These are phyloP conservation scores for Phylloporus sp. DNA, from an alignment of 768 basidiomycete genomes.

Conservation along the genomic window DNA sequence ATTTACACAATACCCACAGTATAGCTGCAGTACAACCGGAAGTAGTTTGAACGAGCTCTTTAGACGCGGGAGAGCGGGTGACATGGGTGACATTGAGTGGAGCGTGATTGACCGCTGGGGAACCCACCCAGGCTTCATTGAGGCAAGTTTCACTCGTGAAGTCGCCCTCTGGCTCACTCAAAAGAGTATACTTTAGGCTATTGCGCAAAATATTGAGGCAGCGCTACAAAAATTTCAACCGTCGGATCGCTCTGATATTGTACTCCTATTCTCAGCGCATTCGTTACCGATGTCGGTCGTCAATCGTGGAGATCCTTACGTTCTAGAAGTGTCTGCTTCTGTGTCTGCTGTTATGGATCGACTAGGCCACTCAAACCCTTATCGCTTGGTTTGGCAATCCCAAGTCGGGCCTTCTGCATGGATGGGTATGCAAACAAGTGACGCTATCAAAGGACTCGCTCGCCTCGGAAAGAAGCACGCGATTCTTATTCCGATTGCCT, in stretches of 20 bases:
- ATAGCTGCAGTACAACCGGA: conserved; percentile 96
- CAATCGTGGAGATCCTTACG: conserved; percentile 97
- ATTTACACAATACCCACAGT: conserved; percentile 98
- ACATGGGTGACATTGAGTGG: conserved; percentile 77
- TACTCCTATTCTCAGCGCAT: conserved; percentile 94
- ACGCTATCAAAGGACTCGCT: conserved; percentile 84
- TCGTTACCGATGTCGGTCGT: conserved; percentile 98
- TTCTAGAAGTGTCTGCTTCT: conserved; percentile 91
- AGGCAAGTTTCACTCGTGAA: conserved; percentile 51
- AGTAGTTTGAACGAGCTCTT: conserved; percentile 95
- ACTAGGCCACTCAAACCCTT: conserved; percentile 76
- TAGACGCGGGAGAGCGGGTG: conserved; percentile 57
- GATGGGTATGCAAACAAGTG: conserved; percentile 96
- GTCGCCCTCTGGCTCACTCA: neutral
- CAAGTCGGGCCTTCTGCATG: conserved; percentile 96
- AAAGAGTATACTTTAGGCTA: conserved; percentile 53
- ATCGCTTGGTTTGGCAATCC: conserved; percentile 95
- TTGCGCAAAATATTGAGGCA: conserved; percentile 82
- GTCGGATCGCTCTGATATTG: conserved; percentile 65
- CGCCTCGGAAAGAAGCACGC: conserved; percentile 71
- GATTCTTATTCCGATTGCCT: conserved; percentile 91
- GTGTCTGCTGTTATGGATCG: conserved; percentile 92
- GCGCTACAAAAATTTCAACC: conserved; percentile 77
- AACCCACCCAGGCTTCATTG: conserved; percentile 89
- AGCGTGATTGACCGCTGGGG: conserved; percentile 99